Evolutionary conservation across 2,329 filamentous ascomycete species (phyloP), one percentile per base, ranked within the genome.

Genomic region (Stagonosporopsis rhizophila): DNA sequence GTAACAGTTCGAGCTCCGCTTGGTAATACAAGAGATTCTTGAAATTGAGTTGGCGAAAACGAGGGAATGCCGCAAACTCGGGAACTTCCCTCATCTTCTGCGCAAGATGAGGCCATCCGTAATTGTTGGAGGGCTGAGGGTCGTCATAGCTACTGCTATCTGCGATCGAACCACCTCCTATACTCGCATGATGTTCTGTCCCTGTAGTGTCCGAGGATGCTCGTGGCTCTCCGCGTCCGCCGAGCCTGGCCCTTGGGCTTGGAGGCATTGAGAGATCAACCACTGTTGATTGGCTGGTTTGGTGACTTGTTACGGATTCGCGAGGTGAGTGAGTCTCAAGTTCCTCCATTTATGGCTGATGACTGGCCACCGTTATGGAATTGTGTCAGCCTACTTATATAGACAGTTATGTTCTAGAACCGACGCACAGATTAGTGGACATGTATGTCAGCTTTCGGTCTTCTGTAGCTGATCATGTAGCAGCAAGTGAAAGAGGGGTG

Each of bases 31-130:
- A 34, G 5, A 54, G 17, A 8, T 39, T 49, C 7, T 23, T 44
- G 1, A 34, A 6, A 7, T 54, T 49, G 5, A 54, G 23, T 1
- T 49, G 44, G 4, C 32, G 9, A 17, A 37, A 54, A 4, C 52
- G 22, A 15, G 44, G 38, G 8, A 54, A 54, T 2, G 52, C 52
- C 7, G 52, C 52, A 11, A 44, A 54, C 8, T 54, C 52, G 2
- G 52, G 39, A 0, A 44, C 25, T 2, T 48, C 11, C 0, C 23
- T 14, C 52, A 54, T 54, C 1, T 9, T 39, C 5, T 49, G 22
- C 9, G 52, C 52, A 3, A 54, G 25, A 6, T 1, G 38, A 15
- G 52, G 44, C 52, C 52, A 54, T 1, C 52, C 52, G n/a, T 28
- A n/a, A 12, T 25, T 14, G 2, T 40, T 12, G n/a, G 7, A 20